phyloP scores from a whole-genome alignment of 805 yeast species.

The Scheffersomyces spartinae region DNA sequence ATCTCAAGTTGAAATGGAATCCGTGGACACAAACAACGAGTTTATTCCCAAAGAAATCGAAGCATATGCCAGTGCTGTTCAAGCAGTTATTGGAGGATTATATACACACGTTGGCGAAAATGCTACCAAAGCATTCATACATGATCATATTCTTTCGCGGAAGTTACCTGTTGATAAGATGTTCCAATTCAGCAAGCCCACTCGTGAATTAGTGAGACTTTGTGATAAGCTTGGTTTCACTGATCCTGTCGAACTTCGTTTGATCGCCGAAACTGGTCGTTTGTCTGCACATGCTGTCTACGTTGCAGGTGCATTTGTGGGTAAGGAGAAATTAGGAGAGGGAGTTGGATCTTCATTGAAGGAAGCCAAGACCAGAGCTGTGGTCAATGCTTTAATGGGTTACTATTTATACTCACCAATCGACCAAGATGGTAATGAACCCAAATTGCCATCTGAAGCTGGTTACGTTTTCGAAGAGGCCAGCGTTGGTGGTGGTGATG shows the following conservation, averaged over 20 bases:
- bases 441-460: constrained; percentile 51
- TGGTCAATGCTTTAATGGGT: constrained; percentile 79
- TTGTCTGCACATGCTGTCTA: constrained; percentile 71
- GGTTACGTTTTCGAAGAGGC: constrained; percentile 28
- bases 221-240: constrained; percentile 66
- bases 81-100: constrained; percentile 75
- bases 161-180: constrained; percentile 61
- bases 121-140: constrained; percentile 56
- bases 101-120: constrained; percentile 63
- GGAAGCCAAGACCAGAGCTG: constrained; percentile 89
- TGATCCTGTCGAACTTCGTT: constrained; percentile 61
- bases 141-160: constrained; percentile 70
- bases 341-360: constrained; percentile 84
- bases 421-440: constrained; percentile 26
- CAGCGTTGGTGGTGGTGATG: constrained; percentile 33
- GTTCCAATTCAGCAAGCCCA: constrained; percentile 77
- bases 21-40: constrained; percentile 7
- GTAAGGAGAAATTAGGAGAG: constrained; percentile 76
- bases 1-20: constrained; percentile 13
- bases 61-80: constrained; percentile 59
- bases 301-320: constrained; percentile 86
- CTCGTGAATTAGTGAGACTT: constrained; percentile 67
- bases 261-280: constrained; percentile 92
- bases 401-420: constrained; percentile 89
- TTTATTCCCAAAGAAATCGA: constrained; percentile 22